Base-by-base conservation (phyloP, 1,284 basidiomycete genomes). In the Melampsora allii-populina region DNA sequence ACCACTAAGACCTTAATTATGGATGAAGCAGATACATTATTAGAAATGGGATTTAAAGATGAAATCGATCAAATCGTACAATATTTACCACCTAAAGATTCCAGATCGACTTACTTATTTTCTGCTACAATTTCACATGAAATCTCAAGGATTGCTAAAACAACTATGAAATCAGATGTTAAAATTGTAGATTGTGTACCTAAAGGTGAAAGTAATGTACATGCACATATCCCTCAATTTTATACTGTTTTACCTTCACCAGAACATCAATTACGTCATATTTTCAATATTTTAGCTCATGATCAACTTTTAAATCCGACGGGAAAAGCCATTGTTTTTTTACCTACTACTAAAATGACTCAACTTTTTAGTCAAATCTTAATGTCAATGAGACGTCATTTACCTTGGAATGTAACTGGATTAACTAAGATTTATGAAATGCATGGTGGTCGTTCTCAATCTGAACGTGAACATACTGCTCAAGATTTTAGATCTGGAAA, bases 1-100 rank as follows among this genome's bases (percentile, higher is more conserved):
- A 64, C 48, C 14, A 53, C 69, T n/a, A 83, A 85, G 10, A 86
- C 89, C 1, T 85, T 98, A 73, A 85, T 98, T 76, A 85, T 98
- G 67, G 95, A 98, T 80, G 95, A 98, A 83, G 94, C 94, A 10
- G 96, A 98, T 81, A 95, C 92, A 0, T 85, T 98, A 14, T 85
- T 98, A 56, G 94, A 97, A 77, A 92, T 97, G 89, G 95, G 95
- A 77, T 98, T 98, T 87, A 87, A 90, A 9, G 87, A 90, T 60
- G 94, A 96, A 77, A 88, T 98, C 60, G 87, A 92, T 48, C 86
- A 85, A 1, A 94, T 98, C 79, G 83, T 87, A 42, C 79, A 84
- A 2, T 85, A 85, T 77, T 84, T 98, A n/a, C 91, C 91, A 19
- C 83, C 84, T 42, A 81, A 84, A 1, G 86, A 87, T 0, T 81